A percentile compares a stretch with the other conserved stretches of the same genome.
Conservation (phyloP, 768 basidiomycete genomes). For the Sarcodon sp. region DNA sequence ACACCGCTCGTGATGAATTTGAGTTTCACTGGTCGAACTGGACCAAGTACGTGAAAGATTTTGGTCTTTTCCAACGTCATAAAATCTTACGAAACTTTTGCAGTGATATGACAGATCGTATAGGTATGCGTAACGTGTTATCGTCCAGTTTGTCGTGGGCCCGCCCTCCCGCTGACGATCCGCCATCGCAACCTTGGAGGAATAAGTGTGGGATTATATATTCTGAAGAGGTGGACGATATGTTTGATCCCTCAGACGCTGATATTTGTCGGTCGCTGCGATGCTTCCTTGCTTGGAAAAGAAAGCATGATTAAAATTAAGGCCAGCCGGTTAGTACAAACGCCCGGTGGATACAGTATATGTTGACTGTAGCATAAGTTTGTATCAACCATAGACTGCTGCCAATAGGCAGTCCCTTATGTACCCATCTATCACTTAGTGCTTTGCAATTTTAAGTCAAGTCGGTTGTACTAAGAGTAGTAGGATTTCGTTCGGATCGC, state of each 20-base stretch:
- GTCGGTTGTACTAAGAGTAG: too few relatives aligned
- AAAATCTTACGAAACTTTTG: neutral
- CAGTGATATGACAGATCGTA: conserved; percentile 70
- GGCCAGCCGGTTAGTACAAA: too few relatives aligned
- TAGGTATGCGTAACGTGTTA: conserved; percentile 41
- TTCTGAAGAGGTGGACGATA: conserved; percentile 13
- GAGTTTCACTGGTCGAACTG: conserved; percentile 57
- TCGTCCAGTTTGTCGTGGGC: conserved; percentile 36
- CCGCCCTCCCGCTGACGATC: conserved; percentile 31
- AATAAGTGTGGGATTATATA: conserved; percentile 5
- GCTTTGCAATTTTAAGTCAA: too few relatives aligned
- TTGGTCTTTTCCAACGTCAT: conserved; percentile 2
- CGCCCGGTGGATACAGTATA: too few relatives aligned
- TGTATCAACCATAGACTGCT: too few relatives aligned
- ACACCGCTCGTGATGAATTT: conserved; percentile 42
- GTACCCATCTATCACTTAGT: too few relatives aligned
- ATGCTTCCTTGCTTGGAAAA: conserved; percentile 1
- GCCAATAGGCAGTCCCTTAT: too few relatives aligned
- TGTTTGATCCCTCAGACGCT: conserved; percentile 6
- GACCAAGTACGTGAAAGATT: conserved; percentile 38
- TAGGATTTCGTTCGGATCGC: too few relatives aligned
- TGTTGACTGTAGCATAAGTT: too few relatives aligned
- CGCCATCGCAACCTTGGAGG: conserved; percentile 44
- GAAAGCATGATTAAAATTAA: too few relatives aligned
- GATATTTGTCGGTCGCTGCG: neutral